phyloP scores from a whole-genome alignment of 2,329 filamentous ascomycete genomes.

The Macrophomina tecta region DNA sequence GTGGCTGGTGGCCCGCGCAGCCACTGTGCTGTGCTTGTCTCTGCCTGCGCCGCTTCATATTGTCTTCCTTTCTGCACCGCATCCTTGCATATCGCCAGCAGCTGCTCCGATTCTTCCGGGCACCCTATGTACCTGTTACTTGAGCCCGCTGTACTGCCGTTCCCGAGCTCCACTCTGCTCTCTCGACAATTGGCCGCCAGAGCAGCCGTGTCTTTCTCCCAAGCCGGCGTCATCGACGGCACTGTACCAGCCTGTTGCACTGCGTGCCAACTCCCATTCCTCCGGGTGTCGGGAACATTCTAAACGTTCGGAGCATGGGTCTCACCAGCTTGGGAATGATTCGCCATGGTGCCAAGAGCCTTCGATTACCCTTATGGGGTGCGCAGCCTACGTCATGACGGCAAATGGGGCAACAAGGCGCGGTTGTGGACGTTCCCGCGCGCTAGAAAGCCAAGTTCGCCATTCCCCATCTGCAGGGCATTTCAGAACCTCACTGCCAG shows the following conservation, averaged over 20 bases:
- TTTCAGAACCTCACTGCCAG: not conserved
- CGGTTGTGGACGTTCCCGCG: constrained; percentile 10
- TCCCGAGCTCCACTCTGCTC: not conserved
- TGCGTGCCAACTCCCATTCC: not conserved
- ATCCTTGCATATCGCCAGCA: constrained; percentile 11
- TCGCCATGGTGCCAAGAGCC: not conserved
- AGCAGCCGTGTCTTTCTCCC: constrained; percentile 2
- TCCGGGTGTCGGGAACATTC: not conserved
- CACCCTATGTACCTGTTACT: constrained; percentile 7
- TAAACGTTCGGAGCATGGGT: not conserved
- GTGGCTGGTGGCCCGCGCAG: constrained; percentile 38
- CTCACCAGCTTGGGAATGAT: not conserved
- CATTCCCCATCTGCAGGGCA: constrained; percentile 1
- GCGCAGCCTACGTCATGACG: constrained; percentile 18
- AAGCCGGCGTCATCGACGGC: not conserved
- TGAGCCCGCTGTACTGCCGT: not conserved
- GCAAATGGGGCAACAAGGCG: constrained; percentile 11
- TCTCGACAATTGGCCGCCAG: not conserved
- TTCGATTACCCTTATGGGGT: constrained; percentile 14
- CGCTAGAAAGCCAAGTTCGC: constrained; percentile 9
- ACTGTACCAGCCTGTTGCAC: not conserved
- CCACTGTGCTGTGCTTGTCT: constrained; percentile 21
- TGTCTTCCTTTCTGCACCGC: constrained; percentile 2
- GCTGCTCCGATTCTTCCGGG: constrained; percentile 16
- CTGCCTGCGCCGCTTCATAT: not conserved